Conservation (phyloP, 2,329 filamentous ascomycete species). For the Setomelanomma holmii region DNA sequence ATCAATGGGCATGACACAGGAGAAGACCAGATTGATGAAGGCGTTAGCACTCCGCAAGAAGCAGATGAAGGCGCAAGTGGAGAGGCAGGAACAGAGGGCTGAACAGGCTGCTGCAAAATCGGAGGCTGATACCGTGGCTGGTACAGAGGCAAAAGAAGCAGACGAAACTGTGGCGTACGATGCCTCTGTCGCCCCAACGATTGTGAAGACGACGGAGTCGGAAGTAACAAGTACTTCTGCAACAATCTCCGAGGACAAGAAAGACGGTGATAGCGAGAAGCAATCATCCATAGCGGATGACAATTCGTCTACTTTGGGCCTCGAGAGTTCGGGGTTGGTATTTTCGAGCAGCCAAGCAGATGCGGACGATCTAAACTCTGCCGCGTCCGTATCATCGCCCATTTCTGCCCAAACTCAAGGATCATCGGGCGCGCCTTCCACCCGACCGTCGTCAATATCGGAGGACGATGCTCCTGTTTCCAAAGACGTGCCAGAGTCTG, state of each 20-base stretch:
- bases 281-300: constrained; percentile 19
- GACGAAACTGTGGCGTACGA: constrained; percentile 1
- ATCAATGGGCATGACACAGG: constrained; percentile 73
- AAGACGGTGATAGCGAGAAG: constrained; percentile 19
- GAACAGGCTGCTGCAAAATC: constrained; percentile 19
- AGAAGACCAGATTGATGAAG: constrained; percentile 93
- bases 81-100: constrained; percentile 34
- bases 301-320: constrained; percentile 14
- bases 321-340: constrained; percentile 62
- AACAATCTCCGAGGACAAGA: constrained; percentile 10
- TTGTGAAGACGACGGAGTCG: no score
- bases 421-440: constrained; percentile 47
- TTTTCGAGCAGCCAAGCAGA: constrained; percentile 52
- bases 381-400: constrained; percentile 46
- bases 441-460: constrained; percentile 49
- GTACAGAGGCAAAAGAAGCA: constrained; percentile 4
- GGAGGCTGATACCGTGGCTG: constrained; percentile 3
- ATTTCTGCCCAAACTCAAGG: constrained; percentile 48
- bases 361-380: constrained; percentile 44
- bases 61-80: constrained; percentile 62
- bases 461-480: constrained; percentile 40
- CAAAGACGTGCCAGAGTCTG: constrained; percentile 25
- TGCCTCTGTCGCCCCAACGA: background rate
- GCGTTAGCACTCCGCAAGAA: constrained; percentile 89
- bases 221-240: no score